A percentile compares a stretch with the other conserved stretches of the same genome.
These are phyloP conservation scores for Telopea speciosissima DNA, from an alignment of 177 flowering plant genomes.

Conservation along the genomic window DNA sequence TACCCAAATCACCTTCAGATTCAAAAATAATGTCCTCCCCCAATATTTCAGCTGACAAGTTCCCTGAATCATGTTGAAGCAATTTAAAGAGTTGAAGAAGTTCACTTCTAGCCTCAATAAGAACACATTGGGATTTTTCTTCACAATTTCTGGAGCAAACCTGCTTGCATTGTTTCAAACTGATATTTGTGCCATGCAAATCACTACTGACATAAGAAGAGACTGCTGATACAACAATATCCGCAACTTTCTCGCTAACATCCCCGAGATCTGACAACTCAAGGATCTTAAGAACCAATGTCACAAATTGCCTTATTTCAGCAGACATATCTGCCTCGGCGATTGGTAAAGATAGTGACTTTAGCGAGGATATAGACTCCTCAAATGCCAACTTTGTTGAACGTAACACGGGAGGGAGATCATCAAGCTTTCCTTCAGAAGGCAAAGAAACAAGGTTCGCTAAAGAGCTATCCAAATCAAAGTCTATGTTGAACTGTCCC, in stretches of 20 bases:
- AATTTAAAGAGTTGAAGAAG: conserved; percentile 47
- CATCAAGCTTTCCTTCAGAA: conserved; percentile 79
- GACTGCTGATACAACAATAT: conserved; percentile 46
- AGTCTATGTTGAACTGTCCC: conserved; percentile 90
- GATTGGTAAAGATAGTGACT: conserved; percentile 37
- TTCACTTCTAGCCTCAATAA: conserved; percentile 49
- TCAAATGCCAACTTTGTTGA: conserved; percentile 41
- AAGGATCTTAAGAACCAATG: conserved; percentile 43
- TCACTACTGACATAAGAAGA: conserved; percentile 41
- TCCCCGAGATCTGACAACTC: conserved; percentile 34
- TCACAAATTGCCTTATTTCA: conserved; percentile 53
- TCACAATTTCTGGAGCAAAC: conserved; percentile 11
- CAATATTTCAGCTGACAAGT: conserved; percentile 20
- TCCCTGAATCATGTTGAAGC: conserved; percentile 30
- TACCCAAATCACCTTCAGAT: conserved; percentile 36
- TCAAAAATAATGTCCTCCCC: conserved; percentile 34
- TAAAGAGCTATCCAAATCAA: conserved; percentile 82
- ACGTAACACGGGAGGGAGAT: conserved; percentile 75
- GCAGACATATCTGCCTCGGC: conserved; percentile 42
- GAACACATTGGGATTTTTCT: conserved; percentile 24
- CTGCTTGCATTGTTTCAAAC: conserved; percentile 22
- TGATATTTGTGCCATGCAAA: conserved; percentile 18
- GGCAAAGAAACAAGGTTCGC: conserved; percentile 57
- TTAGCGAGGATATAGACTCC: conserved; percentile 45
- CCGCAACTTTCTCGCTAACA: conserved; percentile 29